A percentile compares a stretch with the other conserved stretches of the same genome.
Evolutionary conservation across 371 early-diverging fungal species (phyloP).

Genomic region (Chytridium lagenaria): DNA sequence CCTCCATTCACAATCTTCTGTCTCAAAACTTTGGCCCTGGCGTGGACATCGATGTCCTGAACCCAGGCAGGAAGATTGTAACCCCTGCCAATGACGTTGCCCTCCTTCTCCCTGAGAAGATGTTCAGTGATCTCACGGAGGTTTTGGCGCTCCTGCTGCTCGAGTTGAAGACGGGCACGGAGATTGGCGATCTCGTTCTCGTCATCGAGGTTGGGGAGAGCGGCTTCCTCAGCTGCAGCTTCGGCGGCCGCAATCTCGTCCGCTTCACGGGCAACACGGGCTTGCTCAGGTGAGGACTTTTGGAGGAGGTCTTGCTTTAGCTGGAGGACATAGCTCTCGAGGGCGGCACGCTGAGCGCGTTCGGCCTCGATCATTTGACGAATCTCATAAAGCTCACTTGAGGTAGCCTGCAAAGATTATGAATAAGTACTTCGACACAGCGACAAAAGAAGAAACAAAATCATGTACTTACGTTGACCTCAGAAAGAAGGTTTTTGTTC

Average conservation of each 20-base stretch:
- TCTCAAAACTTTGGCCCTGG: conserved; percentile 30
- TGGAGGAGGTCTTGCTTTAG: conserved; percentile 39
- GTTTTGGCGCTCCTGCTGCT: conserved; percentile 39
- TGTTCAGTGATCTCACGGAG: conserved; percentile 33
- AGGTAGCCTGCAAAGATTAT: conserved; percentile 21
- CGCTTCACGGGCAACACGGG: conserved; percentile 9
- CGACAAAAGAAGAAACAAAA: neutral
- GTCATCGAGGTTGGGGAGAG: neutral
- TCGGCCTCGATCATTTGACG: conserved; percentile 40
- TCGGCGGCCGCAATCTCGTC: conserved; percentile 24
- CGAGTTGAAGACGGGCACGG: conserved; percentile 29
- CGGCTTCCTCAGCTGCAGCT: conserved; percentile 21
- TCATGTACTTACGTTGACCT: conserved; percentile 19
- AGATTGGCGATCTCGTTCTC: conserved; percentile 21
- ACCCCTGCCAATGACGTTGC: neutral
- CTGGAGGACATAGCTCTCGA: conserved; percentile 40
- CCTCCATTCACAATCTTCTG: conserved; percentile 29
- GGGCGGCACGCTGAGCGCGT: conserved; percentile 34
- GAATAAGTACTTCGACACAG: neutral
- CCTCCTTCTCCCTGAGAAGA: conserved; percentile 31
- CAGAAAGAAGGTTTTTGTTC: conserved; percentile 27
- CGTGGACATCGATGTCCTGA: conserved; percentile 32
- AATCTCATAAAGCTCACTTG: conserved; percentile 34
- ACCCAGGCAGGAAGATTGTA: conserved; percentile 33
- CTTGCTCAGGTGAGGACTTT: conserved; percentile 20